Evolutionary conservation across 2,329 filamentous ascomycete genomes (phyloP).

Genomic region (Byssochlamys sp.): DNA sequence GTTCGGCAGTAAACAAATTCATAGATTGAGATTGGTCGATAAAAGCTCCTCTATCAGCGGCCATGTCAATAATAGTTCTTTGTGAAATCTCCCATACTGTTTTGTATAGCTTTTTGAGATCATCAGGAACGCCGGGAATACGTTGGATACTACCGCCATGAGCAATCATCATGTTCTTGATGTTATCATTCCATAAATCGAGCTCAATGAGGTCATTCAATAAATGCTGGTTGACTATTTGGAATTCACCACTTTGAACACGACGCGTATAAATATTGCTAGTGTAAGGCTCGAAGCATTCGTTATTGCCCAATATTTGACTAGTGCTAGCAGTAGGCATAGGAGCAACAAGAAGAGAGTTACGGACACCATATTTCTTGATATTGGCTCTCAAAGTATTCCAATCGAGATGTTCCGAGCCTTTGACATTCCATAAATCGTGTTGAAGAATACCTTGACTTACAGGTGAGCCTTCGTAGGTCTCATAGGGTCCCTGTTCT

Average conservation of each 20-base stretch:
- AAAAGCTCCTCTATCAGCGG: conserved; percentile 92
- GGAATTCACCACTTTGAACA: conserved; percentile 95
- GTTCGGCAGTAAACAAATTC: conserved; percentile 99
- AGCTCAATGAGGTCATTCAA: conserved; percentile 96
- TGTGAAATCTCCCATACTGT: conserved; percentile 99
- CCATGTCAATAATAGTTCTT: conserved; percentile 91
- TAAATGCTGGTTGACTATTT: conserved; percentile 97
- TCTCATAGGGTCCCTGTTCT: conserved; percentile 72
- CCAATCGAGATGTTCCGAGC: conserved; percentile 98
- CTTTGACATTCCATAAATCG: conserved; percentile 96
- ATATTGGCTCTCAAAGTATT: conserved; percentile 77
- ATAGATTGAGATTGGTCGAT: conserved; percentile 98
- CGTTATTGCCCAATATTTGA: conserved; percentile 97
- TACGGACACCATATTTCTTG: conserved; percentile 84
- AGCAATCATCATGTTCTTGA: conserved; percentile 99
- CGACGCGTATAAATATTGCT: conserved; percentile 99
- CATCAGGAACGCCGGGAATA: conserved; percentile 89
- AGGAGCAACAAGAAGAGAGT: conserved; percentile 86
- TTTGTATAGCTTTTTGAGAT: conserved; percentile 97
- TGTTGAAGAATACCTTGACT: conserved; percentile 95
- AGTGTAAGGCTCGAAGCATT: conserved; percentile 99
- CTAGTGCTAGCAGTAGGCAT: conserved; percentile 98
- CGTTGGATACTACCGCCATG: conserved; percentile 93
- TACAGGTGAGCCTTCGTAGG: conserved; percentile 85
- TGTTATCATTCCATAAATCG: conserved; percentile 95